phyloP scores from a whole-genome alignment of 2,329 filamentous ascomycete genomes.

The Sporothrix protearum region DNA sequence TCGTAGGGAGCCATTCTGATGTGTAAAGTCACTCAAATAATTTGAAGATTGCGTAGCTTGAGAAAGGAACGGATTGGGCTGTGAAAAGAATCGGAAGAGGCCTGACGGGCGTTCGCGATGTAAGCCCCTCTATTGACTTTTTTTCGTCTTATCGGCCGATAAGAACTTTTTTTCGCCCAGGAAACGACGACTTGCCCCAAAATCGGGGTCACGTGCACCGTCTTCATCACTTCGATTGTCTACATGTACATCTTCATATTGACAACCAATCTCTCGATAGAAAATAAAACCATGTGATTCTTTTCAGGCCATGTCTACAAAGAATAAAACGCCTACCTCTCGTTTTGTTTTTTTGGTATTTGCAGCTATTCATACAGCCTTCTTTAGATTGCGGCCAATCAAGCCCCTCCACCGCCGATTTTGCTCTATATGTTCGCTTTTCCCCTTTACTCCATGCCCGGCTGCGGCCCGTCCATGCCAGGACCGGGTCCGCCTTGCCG shows the following conservation, averaged over 20 bases:
- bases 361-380: conserved; percentile 38
- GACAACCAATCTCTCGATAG: neutral
- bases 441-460: conserved; percentile 50
- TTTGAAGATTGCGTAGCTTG: neutral
- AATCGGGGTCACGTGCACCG: neutral
- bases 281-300: conserved; percentile 25
- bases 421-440: neutral
- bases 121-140: conserved; percentile 14
- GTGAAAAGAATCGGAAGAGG: neutral
- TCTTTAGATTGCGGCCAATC: conserved; percentile 25
- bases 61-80: neutral
- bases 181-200: neutral
- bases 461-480: conserved; percentile 59
- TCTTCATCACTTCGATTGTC: neutral
- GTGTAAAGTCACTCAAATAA: neutral
- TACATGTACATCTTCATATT: neutral
- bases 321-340: conserved; percentile 18
- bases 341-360: conserved; percentile 32
- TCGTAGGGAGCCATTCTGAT: conserved; percentile 70
- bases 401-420: conserved; percentile 19
- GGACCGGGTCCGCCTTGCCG: conserved; percentile 59
- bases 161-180: neutral
- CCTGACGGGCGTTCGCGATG: neutral
- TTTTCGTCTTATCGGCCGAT: conserved; percentile 12
- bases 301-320: conserved; percentile 19